Percentiles rank a stretch among this genome's conserved stretches.
Evolutionary conservation across 2,329 filamentous ascomycete genomes (phyloP).

Genomic region (Furcasterigmium sp.): DNA sequence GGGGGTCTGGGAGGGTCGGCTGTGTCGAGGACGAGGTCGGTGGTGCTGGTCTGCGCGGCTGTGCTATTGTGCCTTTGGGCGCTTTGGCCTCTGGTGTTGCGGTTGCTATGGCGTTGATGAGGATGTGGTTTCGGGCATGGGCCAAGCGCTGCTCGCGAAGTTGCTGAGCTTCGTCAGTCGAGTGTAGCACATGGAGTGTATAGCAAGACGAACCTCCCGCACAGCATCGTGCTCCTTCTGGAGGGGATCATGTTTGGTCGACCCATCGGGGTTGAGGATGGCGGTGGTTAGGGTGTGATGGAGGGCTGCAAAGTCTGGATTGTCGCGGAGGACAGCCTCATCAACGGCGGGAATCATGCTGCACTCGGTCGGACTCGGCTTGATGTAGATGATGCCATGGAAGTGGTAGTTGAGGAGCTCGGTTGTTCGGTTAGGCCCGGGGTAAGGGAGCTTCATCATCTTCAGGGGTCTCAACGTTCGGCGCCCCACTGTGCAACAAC

Average conservation of each 20-base stretch:
- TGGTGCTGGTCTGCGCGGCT: slow-evolving; percentile 14
- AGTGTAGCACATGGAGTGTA: background rate
- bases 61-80: slow-evolving; percentile 18
- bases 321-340: slow-evolving; percentile 44
- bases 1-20: slow-evolving; percentile 31
- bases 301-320: slow-evolving; percentile 56
- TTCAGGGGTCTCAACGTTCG: too few species aligned
- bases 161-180: slow-evolving; percentile 28
- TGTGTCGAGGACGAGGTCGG: slow-evolving; percentile 13
- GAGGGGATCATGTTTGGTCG: slow-evolving; percentile 46
- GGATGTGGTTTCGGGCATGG: slow-evolving; percentile 43
- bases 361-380: too few species aligned
- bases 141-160: slow-evolving; percentile 42
- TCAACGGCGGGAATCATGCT: slow-evolving; percentile 56
- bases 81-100: slow-evolving; percentile 24
- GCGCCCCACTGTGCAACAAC: too few species aligned
- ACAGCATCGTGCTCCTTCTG: slow-evolving; percentile 44
- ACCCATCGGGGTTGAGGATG: slow-evolving; percentile 52
- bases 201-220: slow-evolving; percentile 34
- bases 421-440: too few species aligned
- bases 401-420: too few species aligned
- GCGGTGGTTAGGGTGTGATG: slow-evolving; percentile 49
- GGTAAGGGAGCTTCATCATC: too few species aligned
- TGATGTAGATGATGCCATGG: too few species aligned
- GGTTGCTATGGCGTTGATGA: slow-evolving; percentile 43